These are phyloP conservation scores for Leucaena leucocephala DNA, from an alignment of 306 rosid genomes.

Conservation along the genomic window DNA sequence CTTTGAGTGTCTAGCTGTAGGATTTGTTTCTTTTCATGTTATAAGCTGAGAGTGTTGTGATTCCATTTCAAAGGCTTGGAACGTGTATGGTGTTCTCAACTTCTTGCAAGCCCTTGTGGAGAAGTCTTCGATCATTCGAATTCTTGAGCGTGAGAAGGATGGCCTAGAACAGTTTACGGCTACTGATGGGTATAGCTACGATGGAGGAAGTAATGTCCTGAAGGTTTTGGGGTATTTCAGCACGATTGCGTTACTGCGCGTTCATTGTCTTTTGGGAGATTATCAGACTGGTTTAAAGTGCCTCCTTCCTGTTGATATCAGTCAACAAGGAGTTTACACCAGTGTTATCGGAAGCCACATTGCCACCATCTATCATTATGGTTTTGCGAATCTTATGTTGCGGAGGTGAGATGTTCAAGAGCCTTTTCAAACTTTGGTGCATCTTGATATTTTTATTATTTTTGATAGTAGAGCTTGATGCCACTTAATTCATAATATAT, in stretches of 20 bases:
- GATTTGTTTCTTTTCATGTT: neutral
- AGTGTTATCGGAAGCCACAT: conserved; percentile 94
- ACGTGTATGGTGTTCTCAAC: conserved; percentile 88
- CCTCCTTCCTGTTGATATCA: conserved; percentile 80
- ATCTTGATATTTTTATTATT: neutral
- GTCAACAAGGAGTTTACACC: conserved; percentile 83
- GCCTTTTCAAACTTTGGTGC: neutral
- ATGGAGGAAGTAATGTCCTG: conserved; percentile 92
- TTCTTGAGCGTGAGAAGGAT: conserved; percentile 88
- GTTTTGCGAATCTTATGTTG: conserved; percentile 96
- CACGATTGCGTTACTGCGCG: conserved; percentile 93
- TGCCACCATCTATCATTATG: conserved; percentile 87
- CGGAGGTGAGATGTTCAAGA: conserved; percentile 58
- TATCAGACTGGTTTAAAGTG: conserved; percentile 89
- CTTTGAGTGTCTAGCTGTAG: neutral
- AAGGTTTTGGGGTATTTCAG: conserved; percentile 99
- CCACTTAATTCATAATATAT: neutral
- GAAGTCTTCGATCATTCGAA: conserved; percentile 79
- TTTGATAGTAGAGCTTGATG: neutral
- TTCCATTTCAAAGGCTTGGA: conserved; percentile 74
- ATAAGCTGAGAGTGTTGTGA: neutral
- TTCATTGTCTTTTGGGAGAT: conserved; percentile 97
- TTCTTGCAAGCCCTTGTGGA: conserved; percentile 95
- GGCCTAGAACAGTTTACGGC: conserved; percentile 86
- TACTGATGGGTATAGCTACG: conserved; percentile 90